A percentile compares a stretch with the other conserved stretches of the same genome.
These are phyloP conservation scores for Amylostereum chailletii DNA, from an alignment of 1,284 basidiomycete species.

Conservation along the genomic window DNA sequence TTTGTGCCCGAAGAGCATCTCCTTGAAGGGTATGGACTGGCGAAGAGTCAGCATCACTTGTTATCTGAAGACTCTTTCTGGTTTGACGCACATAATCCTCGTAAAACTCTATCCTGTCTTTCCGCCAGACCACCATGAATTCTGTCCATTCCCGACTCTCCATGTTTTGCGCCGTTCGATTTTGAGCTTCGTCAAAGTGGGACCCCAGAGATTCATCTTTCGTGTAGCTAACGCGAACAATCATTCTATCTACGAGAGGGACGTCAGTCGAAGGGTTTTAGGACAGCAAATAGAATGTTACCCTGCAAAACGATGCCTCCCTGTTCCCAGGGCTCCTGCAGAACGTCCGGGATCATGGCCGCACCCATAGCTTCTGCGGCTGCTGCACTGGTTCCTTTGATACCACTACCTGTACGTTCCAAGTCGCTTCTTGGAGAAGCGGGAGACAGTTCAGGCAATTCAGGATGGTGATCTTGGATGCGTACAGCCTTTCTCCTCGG, in stretches of 20 bases:
- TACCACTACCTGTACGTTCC: conserved; percentile 37
- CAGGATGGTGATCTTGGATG: too few species aligned
- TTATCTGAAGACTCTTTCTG: too few species aligned
- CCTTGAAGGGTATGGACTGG: conserved; percentile 53
- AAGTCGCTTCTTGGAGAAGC: conserved; percentile 53
- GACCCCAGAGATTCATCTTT: conserved; percentile 39
- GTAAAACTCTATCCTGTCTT: conserved; percentile 68
- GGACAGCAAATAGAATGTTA: conserved; percentile 18
- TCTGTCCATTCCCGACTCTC: conserved; percentile 68
- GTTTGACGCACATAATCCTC: conserved; percentile 58
- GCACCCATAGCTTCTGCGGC: conserved; percentile 21
- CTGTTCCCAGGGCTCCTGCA: conserved; percentile 17
- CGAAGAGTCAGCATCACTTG: too few species aligned
- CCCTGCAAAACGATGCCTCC: conserved; percentile 57
- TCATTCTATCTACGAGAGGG: conserved; percentile 65
- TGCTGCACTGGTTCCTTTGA: conserved; percentile 55
- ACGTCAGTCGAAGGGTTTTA: neutral
- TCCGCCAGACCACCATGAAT: conserved; percentile 74
- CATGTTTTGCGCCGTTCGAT: conserved; percentile 53
- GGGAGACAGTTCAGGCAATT: conserved; percentile 19
- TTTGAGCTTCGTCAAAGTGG: conserved; percentile 61
- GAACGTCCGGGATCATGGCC: neutral
- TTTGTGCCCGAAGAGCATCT: conserved; percentile 57
- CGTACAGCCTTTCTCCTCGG: too few species aligned
- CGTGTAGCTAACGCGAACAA: conserved; percentile 64